Evolutionary conservation across 768 basidiomycete genomes (phyloP), one percentile per base, ranked within the genome.

Genomic region (Rhodotorula paludigena): DNA sequence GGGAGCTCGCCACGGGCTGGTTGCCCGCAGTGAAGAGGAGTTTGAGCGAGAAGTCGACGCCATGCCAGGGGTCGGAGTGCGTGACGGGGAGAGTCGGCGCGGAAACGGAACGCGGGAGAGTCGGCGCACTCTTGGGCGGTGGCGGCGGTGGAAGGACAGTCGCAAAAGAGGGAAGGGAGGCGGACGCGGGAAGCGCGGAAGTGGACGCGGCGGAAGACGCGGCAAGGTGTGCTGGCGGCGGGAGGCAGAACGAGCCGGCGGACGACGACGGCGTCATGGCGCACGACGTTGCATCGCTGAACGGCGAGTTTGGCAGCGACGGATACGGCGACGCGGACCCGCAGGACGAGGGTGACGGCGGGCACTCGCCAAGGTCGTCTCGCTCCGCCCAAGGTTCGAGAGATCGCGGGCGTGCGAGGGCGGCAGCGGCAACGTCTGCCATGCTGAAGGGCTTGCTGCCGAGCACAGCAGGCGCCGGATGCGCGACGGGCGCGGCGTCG

Each of bases 181-280:
- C 32, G 33, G 38, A 56, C 16, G 48, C 30, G 16, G 48, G 32
- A 41, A 49, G 55, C 1, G 21, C 12, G 5, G 52, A 42, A 20
- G 57, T 41, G 16, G 60, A 41, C 25, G 62, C 32, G 44, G 52
- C 51, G 28, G 28, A 48, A 12, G 47, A 64, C 60, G 25, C 48
- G 33, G 42, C 60, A 51, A 28, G 58, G 41, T 15, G 62, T 39
- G 28, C 61, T 5, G 69, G 60, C n/a, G 59, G 49, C 12, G 62
- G 60, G 23, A 64, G 65, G 38, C 65, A 63, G 63, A 67, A 72
- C 5, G 63, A 64, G 7, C 66, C 66, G 21, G 66, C 62, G 9
- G 66, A 67, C 4, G 70, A 72, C 3, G 70, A 67, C 35, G 70
- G 70, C 30, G 70, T 72, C 66, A 72, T 66, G 33, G 70, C 55